These are phyloP conservation scores for Zymoseptoria pseudotritici DNA, from an alignment of 2,329 filamentous ascomycete species.

Conservation along the genomic window DNA sequence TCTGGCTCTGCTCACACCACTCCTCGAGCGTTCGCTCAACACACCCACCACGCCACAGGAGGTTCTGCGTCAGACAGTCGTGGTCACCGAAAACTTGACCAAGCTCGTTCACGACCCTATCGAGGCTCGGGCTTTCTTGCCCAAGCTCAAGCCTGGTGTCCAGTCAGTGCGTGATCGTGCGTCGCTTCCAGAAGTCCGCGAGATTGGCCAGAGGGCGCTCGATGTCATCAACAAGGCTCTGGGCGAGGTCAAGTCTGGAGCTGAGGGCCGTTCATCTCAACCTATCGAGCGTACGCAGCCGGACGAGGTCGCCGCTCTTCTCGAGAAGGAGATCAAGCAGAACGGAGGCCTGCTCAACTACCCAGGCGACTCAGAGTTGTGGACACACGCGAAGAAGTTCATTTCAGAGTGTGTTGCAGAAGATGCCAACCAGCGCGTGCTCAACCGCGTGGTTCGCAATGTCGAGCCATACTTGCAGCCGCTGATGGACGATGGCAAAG, in stretches of 20 bases:
- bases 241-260: slow-evolving; percentile 51
- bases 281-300: slow-evolving; percentile 58
- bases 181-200: slow-evolving; percentile 88
- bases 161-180: slow-evolving; percentile 81
- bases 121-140: slow-evolving; percentile 89
- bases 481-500: slow-evolving; percentile 56
- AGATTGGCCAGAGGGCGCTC: slow-evolving; percentile 74
- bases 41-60: slow-evolving; percentile 86
- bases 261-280: slow-evolving; percentile 40
- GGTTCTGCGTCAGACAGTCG: slow-evolving; percentile 87
- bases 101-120: slow-evolving; percentile 95
- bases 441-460: slow-evolving; percentile 61
- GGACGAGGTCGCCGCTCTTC: slow-evolving; percentile 65
- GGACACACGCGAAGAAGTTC: slow-evolving; percentile 63
- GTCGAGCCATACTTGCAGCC: slow-evolving; percentile 69
- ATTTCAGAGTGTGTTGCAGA: slow-evolving; percentile 79
- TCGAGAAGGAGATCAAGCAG: slow-evolving; percentile 70
- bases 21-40: slow-evolving; percentile 90
- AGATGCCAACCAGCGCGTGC: slow-evolving; percentile 74
- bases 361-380: slow-evolving; percentile 54
- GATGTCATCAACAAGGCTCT: slow-evolving; percentile 91
- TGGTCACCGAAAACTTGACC: slow-evolving; percentile 95
- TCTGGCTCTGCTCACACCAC: slow-evolving; percentile 84
- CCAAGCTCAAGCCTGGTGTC: slow-evolving; percentile 88
- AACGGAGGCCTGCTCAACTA: slow-evolving; percentile 56